phyloP scores from a whole-genome alignment of 352 stramenopile genomes.

The Nothophytophthora sp. region DNA sequence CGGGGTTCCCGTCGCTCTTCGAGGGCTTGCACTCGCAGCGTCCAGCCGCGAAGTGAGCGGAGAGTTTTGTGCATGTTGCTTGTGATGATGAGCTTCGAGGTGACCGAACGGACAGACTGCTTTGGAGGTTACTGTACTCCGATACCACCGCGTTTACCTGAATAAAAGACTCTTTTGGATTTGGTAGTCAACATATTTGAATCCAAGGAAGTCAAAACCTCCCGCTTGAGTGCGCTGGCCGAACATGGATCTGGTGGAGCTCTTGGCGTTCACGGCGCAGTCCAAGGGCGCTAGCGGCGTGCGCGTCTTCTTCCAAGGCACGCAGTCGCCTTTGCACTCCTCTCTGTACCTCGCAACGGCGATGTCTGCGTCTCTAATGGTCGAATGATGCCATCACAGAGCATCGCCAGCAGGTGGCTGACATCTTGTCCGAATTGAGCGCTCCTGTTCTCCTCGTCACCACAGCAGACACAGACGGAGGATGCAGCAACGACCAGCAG shows the following conservation, averaged over 20 bases:
- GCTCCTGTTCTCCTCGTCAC: slow-evolving; percentile 16
- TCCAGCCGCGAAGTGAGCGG: slow-evolving; percentile 17
- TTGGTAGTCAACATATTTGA: not conserved
- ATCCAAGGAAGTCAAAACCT: not conserved
- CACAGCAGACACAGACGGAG: too few relatives aligned
- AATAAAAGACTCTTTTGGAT: not conserved
- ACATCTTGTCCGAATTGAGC: slow-evolving; percentile 35
- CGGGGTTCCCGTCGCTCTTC: slow-evolving; percentile 51
- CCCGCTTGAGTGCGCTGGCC: too few relatives aligned
- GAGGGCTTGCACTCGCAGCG: slow-evolving; percentile 16
- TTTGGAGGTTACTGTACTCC: not conserved
- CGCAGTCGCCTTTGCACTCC: not conserved
- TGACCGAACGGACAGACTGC: not conserved
- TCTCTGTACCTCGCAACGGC: not conserved
- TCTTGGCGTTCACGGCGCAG: slow-evolving; percentile 34
- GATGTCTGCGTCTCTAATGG: not conserved
- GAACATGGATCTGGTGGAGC: slow-evolving; percentile 18
- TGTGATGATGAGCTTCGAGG: slow-evolving; percentile 1
- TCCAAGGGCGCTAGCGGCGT: slow-evolving; percentile 43
- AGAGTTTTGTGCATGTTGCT: slow-evolving; percentile 2
- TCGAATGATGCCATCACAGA: slow-evolving; percentile 26
- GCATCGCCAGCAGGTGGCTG: slow-evolving; percentile 27
- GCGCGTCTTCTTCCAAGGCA: slow-evolving; percentile 41
- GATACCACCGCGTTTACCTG: not conserved
- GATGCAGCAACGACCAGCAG: not conserved